Evolutionary conservation across 768 basidiomycete species (phyloP), one percentile per base, ranked within the genome.

Genomic region (Termitomyces sp.): DNA sequence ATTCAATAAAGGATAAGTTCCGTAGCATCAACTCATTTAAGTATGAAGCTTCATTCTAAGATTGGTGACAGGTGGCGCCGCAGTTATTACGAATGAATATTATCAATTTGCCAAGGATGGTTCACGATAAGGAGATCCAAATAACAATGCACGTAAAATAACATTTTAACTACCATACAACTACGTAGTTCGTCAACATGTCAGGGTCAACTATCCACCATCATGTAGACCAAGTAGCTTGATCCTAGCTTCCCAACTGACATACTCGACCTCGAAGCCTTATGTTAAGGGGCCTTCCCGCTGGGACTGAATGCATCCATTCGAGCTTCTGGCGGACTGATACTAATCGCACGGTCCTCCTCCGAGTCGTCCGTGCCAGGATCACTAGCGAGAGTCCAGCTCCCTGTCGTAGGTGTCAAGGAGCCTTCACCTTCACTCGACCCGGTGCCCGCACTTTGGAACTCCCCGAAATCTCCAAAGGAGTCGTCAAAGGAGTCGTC

Each of bases 391-490:
- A 87, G 80, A 26, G 83, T 86, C 85, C 87, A 87, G 64, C 85
- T 85, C 12, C 84, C 86, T 8, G 79, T 78, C 3, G 85, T 88
- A 0, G 87, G 84, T 45, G 84, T 86, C 47, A 78, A 70, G 54
- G 72, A 74, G 12, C 70, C 72, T 48, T 75, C 72, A 35, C 69
- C 74, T 1, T 61, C 60, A 17, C 28, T 44, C 6, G 51, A 57
- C 21, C 35, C 45, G 4, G 41, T 46, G 17, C 45, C 54, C 1
- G 76, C 80, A 52, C 74, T 75, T 62, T 89, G 89, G 64, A 90
- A 89, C 53, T 89, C 89, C 4, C 89, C 87, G 64, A 92, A 91
- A 60, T 91, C 90, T 15, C 88, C 88, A 64, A 91, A 91, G 2
- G 54, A 55, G 54, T 86, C 83, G 21, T 89, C 88, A 63, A 92